phyloP scores from a whole-genome alignment of 1,139 yeast genomes.

The Geotrichum candidum region DNA sequence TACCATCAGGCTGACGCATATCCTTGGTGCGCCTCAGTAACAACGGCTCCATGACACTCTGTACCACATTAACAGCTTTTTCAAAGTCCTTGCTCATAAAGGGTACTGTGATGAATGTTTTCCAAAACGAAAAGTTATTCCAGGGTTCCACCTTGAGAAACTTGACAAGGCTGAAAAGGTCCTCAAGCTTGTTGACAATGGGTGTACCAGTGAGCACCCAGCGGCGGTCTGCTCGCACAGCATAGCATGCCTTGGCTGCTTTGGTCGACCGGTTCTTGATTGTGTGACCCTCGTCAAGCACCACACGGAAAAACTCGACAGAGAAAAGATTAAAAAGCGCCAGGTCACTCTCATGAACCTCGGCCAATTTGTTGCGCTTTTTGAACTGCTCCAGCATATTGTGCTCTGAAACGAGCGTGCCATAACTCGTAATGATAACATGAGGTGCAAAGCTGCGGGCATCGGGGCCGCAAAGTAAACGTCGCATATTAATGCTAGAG shows the following conservation, averaged over 20 bases:
- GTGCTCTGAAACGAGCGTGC: slow-evolving; percentile 77
- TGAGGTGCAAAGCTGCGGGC: slow-evolving; percentile 48
- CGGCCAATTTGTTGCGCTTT: slow-evolving; percentile 14
- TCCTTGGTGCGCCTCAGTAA: slow-evolving; percentile 79
- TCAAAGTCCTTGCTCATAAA: slow-evolving; percentile 66
- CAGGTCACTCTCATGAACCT: slow-evolving; percentile 21
- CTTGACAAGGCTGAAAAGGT: slow-evolving; percentile 69
- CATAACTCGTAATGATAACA: slow-evolving; percentile 82
- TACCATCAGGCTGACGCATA: slow-evolving; percentile 72
- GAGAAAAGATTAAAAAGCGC: slow-evolving; percentile 54
- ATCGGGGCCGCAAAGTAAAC: slow-evolving; percentile 37
- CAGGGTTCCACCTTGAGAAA: slow-evolving; percentile 81
- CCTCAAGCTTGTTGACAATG: slow-evolving; percentile 82
- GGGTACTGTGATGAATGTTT: slow-evolving; percentile 76
- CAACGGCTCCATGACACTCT: slow-evolving; percentile 78
- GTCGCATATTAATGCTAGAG: slow-evolving; percentile 43
- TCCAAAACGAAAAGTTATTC: slow-evolving; percentile 85
- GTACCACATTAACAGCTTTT: slow-evolving; percentile 75
- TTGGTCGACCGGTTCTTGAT: slow-evolving; percentile 77
- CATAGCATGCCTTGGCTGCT: slow-evolving; percentile 74
- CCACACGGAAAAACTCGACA: slow-evolving; percentile 68
- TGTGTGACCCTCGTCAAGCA: slow-evolving; percentile 88
- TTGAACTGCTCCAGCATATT: slow-evolving; percentile 27
- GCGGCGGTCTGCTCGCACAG: slow-evolving; percentile 54
- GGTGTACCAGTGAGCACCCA: slow-evolving; percentile 97